Evolutionary conservation across 176 grass and related monocot genomes (phyloP).

Genomic region (Triticum urartu): DNA sequence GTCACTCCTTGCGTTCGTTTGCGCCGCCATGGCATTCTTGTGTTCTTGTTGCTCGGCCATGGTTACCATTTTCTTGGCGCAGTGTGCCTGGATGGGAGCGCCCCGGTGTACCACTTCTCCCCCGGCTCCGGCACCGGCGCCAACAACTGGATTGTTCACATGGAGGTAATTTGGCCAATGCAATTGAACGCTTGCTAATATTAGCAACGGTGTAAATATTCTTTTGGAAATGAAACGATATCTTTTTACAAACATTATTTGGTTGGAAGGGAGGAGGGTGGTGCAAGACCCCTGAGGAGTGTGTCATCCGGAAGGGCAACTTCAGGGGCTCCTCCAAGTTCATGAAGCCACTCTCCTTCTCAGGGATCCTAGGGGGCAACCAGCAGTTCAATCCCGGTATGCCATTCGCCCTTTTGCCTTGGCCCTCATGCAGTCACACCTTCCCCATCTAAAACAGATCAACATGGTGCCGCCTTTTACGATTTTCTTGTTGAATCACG

Average conservation of each 20-base stretch:
- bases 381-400: constrained; percentile 62
- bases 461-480: neutral
- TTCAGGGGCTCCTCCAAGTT: constrained; percentile 75
- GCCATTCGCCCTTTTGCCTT: neutral
- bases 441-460: neutral
- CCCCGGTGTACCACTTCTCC: constrained; percentile 65
- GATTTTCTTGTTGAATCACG: neutral
- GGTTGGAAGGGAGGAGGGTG: constrained; percentile 75
- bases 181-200: neutral
- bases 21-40: neutral
- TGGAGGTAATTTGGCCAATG: constrained; percentile 44
- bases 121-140: constrained; percentile 65
- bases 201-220: neutral
- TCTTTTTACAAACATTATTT: neutral
- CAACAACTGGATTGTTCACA: constrained; percentile 71
- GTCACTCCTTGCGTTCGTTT: neutral
- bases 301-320: constrained; percentile 58
- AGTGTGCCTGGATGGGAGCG: constrained; percentile 75
- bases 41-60: neutral
- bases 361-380: constrained; percentile 56
- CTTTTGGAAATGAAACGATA: neutral
- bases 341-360: constrained; percentile 70
- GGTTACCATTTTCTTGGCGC: neutral
- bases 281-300: constrained; percentile 70
- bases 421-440: neutral